Percentiles rank a stretch among this genome's conserved stretches.
Conservation (phyloP, 2,329 filamentous ascomycete genomes). For the Orbilia oligospora region DNA sequence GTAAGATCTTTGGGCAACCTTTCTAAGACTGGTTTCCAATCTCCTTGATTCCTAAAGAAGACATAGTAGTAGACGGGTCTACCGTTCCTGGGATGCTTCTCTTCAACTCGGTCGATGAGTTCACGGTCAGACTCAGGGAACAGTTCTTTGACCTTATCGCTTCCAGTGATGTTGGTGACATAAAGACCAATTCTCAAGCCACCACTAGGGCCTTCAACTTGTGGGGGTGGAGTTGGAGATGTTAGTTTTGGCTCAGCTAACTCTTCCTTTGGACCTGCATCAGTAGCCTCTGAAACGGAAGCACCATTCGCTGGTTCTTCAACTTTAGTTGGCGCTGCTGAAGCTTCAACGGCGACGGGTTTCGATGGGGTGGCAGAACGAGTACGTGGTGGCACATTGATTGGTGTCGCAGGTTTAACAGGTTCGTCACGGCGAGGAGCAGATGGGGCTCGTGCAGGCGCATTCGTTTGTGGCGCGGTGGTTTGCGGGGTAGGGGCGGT, state of each 20-base stretch:
- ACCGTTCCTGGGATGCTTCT: conserved; percentile 62
- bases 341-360: conserved; percentile 70
- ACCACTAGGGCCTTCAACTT: conserved; percentile 73
- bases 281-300: conserved; percentile 67
- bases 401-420: conserved; percentile 64
- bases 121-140: conserved; percentile 85
- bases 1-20: conserved; percentile 81
- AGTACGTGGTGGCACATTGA: conserved; percentile 64
- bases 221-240: conserved; percentile 73
- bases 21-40: conserved; percentile 83
- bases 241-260: conserved; percentile 14
- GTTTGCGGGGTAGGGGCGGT: conserved; percentile 12
- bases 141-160: conserved; percentile 84
- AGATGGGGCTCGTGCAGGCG: conserved; percentile 63
- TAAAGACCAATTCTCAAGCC: conserved; percentile 87
- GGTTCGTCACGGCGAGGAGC: conserved; percentile 59
- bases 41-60: conserved; percentile 83
- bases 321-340: conserved; percentile 72
- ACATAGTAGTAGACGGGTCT: conserved; percentile 79
- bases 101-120: conserved; percentile 83
- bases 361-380: conserved; percentile 64
- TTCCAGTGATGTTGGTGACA: conserved; percentile 85
- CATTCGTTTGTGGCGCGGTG: conserved; percentile 55
- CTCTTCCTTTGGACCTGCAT: conserved; percentile 24
- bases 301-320: conserved; percentile 71